A percentile compares a stretch with the other conserved stretches of the same genome.
Evolutionary conservation across 2,329 filamentous ascomycete genomes (phyloP).

Genomic region (Beauveria sp.): DNA sequence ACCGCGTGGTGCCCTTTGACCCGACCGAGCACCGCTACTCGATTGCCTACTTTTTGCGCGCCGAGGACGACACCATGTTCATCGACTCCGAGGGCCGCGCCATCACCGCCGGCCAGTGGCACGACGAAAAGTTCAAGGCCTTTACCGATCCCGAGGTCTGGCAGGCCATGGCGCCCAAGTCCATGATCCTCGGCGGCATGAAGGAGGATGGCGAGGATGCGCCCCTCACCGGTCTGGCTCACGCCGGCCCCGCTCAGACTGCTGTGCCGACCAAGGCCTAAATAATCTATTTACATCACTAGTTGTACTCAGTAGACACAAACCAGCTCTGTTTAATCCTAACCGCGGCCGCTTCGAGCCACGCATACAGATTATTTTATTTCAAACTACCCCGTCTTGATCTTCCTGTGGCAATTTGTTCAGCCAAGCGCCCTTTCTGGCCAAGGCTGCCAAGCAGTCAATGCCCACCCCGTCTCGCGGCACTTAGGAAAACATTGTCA

Average conservation of each 20-base stretch:
- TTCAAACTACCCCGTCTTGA: not conserved
- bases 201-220: conserved; percentile 28
- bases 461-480: not conserved
- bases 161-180: conserved; percentile 40
- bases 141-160: conserved; percentile 36
- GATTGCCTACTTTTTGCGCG: conserved; percentile 50
- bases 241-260: not conserved
- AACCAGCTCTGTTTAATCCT: no score
- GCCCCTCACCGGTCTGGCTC: conserved; percentile 6
- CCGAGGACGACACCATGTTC: conserved; percentile 49
- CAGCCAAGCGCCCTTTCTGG: not conserved
- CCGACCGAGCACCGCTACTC: conserved; percentile 48
- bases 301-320: not conserved
- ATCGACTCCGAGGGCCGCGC: conserved; percentile 45
- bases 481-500: not conserved
- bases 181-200: conserved; percentile 45
- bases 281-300: not conserved
- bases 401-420: not conserved
- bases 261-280: conserved; percentile 11
- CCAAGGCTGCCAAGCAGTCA: not conserved
- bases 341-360: no score
- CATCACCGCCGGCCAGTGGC: conserved; percentile 46
- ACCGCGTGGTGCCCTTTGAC: conserved; percentile 47
- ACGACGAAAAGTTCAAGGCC: conserved; percentile 46
- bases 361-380: no score